Evolutionary conservation across 2,329 filamentous ascomycete species (phyloP).

Genomic region (Phyllosticta citrichinensis): DNA sequence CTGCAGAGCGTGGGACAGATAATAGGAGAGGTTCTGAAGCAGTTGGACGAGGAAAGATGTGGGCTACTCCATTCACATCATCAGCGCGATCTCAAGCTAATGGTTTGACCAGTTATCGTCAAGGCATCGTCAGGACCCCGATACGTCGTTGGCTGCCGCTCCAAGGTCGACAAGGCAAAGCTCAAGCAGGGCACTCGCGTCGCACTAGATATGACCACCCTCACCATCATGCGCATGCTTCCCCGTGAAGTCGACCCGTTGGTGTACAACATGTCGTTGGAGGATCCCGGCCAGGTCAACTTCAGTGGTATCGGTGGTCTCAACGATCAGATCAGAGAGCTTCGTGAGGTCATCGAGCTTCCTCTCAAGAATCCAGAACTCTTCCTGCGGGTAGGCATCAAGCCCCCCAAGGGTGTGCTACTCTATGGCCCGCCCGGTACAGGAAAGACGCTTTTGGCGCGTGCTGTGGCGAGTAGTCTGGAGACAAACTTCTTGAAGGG

Average conservation of each 20-base stretch:
- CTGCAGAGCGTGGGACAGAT: conserved; percentile 98
- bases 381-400: conserved; percentile 94
- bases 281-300: conserved; percentile 94
- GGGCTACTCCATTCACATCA: conserved; percentile 30
- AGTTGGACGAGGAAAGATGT: conserved; percentile 98
- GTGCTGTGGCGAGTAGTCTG: conserved; percentile 89
- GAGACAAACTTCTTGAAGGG: conserved; percentile 99
- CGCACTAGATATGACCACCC: conserved; percentile 96
- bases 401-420: conserved; percentile 93
- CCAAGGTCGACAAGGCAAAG: conserved; percentile 95
- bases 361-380: conserved; percentile 98
- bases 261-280: conserved; percentile 99
- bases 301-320: conserved; percentile 95
- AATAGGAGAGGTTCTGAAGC: conserved; percentile 97
- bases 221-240: conserved; percentile 99
- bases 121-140: conserved; percentile 94
- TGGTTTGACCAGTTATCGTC: conserved; percentile 69
- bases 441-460: conserved; percentile 87
- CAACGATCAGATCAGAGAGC: conserved; percentile 95
- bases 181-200: conserved; percentile 97
- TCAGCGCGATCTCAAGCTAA: neutral
- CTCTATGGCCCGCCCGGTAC: conserved; percentile 95
- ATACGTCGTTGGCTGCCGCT: conserved; percentile 96
- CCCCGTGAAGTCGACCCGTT: conserved; percentile 96
- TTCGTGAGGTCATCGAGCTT: conserved; percentile 94